phyloP scores from a whole-genome alignment of 768 basidiomycete genomes.

The Aureoboletus auriporus region DNA sequence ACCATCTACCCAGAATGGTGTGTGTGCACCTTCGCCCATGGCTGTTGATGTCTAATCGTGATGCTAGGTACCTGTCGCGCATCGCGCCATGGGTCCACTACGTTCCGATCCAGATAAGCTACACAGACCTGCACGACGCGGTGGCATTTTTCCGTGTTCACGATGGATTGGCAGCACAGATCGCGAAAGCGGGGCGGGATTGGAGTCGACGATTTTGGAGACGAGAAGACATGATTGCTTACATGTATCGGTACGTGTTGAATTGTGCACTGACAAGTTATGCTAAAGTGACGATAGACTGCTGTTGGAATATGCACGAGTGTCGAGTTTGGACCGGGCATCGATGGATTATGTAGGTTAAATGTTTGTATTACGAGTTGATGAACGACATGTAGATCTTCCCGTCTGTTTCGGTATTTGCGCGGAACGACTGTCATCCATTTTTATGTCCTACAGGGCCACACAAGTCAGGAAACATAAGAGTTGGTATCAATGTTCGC shows the following conservation, averaged over 20 bases:
- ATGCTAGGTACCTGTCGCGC: constrained; percentile 48
- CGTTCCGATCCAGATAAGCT: constrained; percentile 62
- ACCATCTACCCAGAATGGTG: constrained; percentile 77
- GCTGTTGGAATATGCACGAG: constrained; percentile 50
- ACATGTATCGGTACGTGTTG: constrained; percentile 47
- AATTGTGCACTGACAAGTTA: background rate
- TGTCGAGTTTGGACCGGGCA: constrained; percentile 45
- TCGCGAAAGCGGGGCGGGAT: constrained; percentile 50
- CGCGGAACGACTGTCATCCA: too few relatives aligned
- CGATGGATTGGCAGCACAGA: constrained; percentile 53
- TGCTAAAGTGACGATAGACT: constrained; percentile 30
- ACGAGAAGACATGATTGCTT: constrained; percentile 54
- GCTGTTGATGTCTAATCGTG: background rate
- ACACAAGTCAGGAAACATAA: too few relatives aligned
- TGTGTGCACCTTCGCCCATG: background rate
- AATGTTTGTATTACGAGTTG: too few relatives aligned
- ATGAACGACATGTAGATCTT: too few relatives aligned
- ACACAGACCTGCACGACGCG: constrained; percentile 66
- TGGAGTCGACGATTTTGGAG: constrained; percentile 62
- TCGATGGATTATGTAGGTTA: constrained; percentile 34
- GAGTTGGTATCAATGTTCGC: background rate
- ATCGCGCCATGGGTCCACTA: constrained; percentile 72
- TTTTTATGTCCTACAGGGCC: background rate
- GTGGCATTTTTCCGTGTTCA: constrained; percentile 71
- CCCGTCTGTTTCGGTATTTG: too few relatives aligned